Conservation (phyloP, 176 grass and related monocot species). For the Musa acuminata region DNA sequence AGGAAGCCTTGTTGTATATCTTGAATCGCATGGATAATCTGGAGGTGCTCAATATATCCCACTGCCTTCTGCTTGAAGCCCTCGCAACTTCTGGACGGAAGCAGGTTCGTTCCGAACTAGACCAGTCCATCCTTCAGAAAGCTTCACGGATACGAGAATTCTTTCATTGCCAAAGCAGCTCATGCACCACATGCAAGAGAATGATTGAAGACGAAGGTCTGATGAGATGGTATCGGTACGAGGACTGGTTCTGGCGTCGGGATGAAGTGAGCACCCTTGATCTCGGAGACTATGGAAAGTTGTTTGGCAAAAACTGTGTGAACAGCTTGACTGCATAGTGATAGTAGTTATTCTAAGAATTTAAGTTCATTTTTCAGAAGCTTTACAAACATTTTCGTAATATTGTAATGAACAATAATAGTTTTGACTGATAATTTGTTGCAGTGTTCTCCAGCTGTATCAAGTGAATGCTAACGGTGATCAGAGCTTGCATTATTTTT, state of each 20-base stretch:
- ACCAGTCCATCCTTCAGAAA: constrained; percentile 33
- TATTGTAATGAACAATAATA: constrained; percentile 3
- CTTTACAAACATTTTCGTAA: not conserved
- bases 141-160: constrained; percentile 61
- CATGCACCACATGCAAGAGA: constrained; percentile 59
- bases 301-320: constrained; percentile 70
- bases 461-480: not conserved
- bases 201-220: constrained; percentile 82
- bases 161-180: constrained; percentile 54
- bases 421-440: not conserved
- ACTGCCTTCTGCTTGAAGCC: constrained; percentile 54
- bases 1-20: constrained; percentile 49
- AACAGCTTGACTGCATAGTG: constrained; percentile 43
- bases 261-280: constrained; percentile 84
- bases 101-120: constrained; percentile 58
- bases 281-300: constrained; percentile 54
- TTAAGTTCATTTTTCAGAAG: constrained; percentile 2
- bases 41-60: constrained; percentile 86
- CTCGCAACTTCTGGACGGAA: constrained; percentile 20
- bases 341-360: constrained; percentile 4
- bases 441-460: not conserved
- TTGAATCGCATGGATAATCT: constrained; percentile 46
- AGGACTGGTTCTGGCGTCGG: constrained; percentile 76
- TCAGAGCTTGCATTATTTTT: too few species aligned
- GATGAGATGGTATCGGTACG: constrained; percentile 93